A percentile compares a stretch with the other conserved stretches of the same genome.
phyloP scores from a whole-genome alignment of 2,329 filamentous ascomycete genomes.

The Metarhizium sp. region DNA sequence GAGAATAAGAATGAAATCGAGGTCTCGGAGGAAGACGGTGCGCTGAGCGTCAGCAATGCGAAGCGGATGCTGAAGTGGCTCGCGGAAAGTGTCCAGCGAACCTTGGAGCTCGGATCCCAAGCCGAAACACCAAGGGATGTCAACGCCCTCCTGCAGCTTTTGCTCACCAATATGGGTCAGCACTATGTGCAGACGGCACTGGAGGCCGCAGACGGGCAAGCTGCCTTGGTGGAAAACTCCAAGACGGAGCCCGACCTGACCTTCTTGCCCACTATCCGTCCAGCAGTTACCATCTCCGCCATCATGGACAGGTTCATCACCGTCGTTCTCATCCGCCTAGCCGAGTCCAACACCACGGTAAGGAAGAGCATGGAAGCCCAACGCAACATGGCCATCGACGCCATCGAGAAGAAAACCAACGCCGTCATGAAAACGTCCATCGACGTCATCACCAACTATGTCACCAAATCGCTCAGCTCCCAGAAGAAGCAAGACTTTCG shows the following conservation, averaged over 20 bases:
- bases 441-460: conserved; percentile 67
- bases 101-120: conserved; percentile 79
- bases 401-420: conserved; percentile 77
- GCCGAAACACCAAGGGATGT: conserved; percentile 93
- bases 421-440: conserved; percentile 47
- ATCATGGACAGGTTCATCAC: conserved; percentile 89
- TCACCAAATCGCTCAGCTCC: conserved; percentile 57
- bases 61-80: conserved; percentile 98
- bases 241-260: conserved; percentile 82
- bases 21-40: conserved; percentile 81
- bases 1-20: conserved; percentile 79
- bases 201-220: conserved; percentile 63
- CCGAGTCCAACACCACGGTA: conserved; percentile 82
- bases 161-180: conserved; percentile 81
- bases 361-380: conserved; percentile 83
- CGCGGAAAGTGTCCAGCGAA: conserved; percentile 85
- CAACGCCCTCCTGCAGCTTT: conserved; percentile 69
- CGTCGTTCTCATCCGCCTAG: conserved; percentile 82
- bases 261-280: conserved; percentile 70
- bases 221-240: conserved; percentile 63
- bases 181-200: conserved; percentile 62
- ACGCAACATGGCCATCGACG: conserved; percentile 60
- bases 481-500: conserved; percentile 89
- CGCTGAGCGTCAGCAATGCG: conserved; percentile 73
- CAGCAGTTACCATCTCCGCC: conserved; percentile 80